Evolutionary conservation across 176 grass and related monocot genomes (phyloP), one percentile per base, ranked within the genome.

Genomic region (Triticum urartu): DNA sequence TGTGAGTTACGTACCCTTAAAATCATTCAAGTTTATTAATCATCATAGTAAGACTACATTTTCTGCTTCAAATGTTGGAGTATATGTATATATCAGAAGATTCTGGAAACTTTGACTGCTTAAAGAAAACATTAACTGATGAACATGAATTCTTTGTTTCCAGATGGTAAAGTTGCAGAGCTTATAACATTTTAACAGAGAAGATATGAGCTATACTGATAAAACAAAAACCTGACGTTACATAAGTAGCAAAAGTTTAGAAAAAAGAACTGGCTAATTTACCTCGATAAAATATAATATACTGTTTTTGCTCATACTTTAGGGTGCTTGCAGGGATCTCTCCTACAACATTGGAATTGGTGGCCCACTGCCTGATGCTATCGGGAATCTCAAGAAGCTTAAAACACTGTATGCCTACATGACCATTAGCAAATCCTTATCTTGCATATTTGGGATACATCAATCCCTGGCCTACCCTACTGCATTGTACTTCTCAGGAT

Each of bases 321-420:
- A 61, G 48, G 66, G 33, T 47, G 58, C 74, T 58, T 82, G 78
- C 72, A 91, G 90, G 82, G 90, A 91, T 66, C 83, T 91, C 35
- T 91, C 90, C 39, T 88, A 59, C 78, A 91, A 91, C 56, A 64
- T 1, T 82, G 83, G 73, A 72, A 83, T 91, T 59, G 54, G 83
- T 86, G 90, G 86, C 4, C 40, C 82, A 64, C 72, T 91, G 33
- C 86, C 90, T 47, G 22, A 20, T 85, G 50, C 86, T 3, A 86
- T 91, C 2, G 79, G 82, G 18, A 79, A 78, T 45, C 79, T 91
- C 58, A 72, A 5, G 83, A 52, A 88, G 78, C 78, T 91, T 21
- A 88, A 61, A 12, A 82, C 86, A 81, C 66, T 91, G 90, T 91
- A 88, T 7, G 54, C n/a, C 78, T 43, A 7, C 35, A 74, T 64